Percentiles rank a stretch among this genome's conserved stretches.
These are phyloP conservation scores for Bromus sterilis DNA, from an alignment of 176 grass and related monocot genomes.

Conservation along the genomic window DNA sequence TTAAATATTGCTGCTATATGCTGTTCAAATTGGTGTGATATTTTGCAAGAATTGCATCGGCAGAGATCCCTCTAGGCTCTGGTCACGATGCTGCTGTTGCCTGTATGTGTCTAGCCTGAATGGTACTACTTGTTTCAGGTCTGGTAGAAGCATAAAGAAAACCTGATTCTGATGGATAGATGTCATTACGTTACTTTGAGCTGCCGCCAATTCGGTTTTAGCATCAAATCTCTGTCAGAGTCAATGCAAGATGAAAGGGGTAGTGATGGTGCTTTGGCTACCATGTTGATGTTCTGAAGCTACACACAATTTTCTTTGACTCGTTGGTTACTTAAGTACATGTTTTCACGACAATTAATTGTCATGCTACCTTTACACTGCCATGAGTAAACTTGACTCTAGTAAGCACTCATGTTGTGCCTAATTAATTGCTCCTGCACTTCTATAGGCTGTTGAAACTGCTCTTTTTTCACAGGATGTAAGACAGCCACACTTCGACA, in stretches of 20 bases:
- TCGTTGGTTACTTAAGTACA: conserved; percentile 40
- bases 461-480: conserved; percentile 56
- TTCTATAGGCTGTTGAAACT: conserved; percentile 43
- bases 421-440: background rate
- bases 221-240: conserved; percentile 45
- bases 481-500: conserved; percentile 44
- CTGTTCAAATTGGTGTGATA: too few species aligned
- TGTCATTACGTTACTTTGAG: conserved; percentile 92
- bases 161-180: conserved; percentile 87
- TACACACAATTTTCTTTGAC: conserved; percentile 78
- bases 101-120: background rate
- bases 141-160: too few species aligned
- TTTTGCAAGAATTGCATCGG: too few species aligned
- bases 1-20: too few species aligned
- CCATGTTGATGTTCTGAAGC: conserved; percentile 70
- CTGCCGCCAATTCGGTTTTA: conserved; percentile 53
- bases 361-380: background rate
- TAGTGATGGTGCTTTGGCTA: conserved; percentile 68
- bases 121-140: too few species aligned
- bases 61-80: too few species aligned
- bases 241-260: conserved; percentile 54
- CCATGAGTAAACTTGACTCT: background rate
- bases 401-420: background rate
- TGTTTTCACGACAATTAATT: background rate
- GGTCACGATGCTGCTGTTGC: too few species aligned